These are phyloP conservation scores for Trametes versicolor DNA, from an alignment of 1,284 basidiomycete species.

Conservation along the genomic window DNA sequence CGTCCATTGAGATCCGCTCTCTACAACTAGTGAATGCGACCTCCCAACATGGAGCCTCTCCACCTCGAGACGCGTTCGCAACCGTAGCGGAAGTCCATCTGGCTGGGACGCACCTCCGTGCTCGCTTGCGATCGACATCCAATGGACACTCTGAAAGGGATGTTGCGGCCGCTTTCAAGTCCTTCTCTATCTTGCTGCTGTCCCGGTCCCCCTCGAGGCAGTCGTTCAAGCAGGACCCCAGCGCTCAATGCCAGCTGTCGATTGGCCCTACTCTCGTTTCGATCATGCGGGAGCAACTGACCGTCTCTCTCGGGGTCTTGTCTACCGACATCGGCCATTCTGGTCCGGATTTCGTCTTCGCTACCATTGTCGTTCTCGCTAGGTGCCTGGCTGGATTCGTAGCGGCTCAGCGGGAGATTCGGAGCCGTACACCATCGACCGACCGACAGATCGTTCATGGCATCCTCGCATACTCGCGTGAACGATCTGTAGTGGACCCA, in stretches of 20 bases:
- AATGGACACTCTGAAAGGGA: neutral
- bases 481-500: slow-evolving; percentile 70
- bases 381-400: slow-evolving; percentile 16
- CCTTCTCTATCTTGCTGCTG: slow-evolving; percentile 19
- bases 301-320: slow-evolving; percentile 26
- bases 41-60: neutral
- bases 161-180: slow-evolving; percentile 15
- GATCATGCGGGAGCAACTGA: slow-evolving; percentile 6
- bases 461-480: slow-evolving; percentile 59
- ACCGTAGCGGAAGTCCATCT: slow-evolving; percentile 23
- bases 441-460: slow-evolving; percentile 49
- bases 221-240: slow-evolving; percentile 22
- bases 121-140: neutral
- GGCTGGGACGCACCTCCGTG: slow-evolving; percentile 13
- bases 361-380: slow-evolving; percentile 25
- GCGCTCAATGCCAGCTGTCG: slow-evolving; percentile 19
- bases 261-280: slow-evolving; percentile 26
- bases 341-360: slow-evolving; percentile 34
- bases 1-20: slow-evolving; percentile 30
- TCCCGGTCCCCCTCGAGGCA: slow-evolving; percentile 18
- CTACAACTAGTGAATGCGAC: slow-evolving; percentile 28
- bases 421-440: slow-evolving; percentile 23
- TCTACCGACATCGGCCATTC: slow-evolving; percentile 33
- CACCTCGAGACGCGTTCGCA: slow-evolving; percentile 8
- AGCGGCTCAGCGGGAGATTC: slow-evolving; percentile 4